These are phyloP conservation scores for Aspergillus asperescens DNA, from an alignment of 495 filamentous ascomycete genomes.

Conservation along the genomic window DNA sequence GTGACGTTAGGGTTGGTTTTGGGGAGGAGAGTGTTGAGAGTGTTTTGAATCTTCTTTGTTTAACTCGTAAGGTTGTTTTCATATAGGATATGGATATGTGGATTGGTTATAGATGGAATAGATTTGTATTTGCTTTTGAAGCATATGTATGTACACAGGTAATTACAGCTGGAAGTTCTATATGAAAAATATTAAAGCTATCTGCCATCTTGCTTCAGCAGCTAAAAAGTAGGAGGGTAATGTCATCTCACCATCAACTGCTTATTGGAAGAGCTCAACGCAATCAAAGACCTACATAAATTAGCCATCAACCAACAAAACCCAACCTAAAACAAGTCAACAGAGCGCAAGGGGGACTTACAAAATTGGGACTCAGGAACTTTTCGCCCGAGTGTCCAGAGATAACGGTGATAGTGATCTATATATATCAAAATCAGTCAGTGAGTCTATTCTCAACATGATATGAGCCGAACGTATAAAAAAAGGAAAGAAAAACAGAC, in stretches of 20 bases:
- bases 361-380: constrained; percentile 57
- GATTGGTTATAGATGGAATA: too few relatives aligned
- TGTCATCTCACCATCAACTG: too few relatives aligned
- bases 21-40: constrained; percentile 9
- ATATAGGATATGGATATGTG: too few relatives aligned
- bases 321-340: not conserved
- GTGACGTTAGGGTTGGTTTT: constrained; percentile 4
- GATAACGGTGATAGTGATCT: constrained; percentile 53
- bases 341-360: constrained; percentile 31
- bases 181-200: too few relatives aligned
- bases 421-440: not conserved
- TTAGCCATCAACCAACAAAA: constrained; percentile 3
- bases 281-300: constrained; percentile 49
- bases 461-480: not conserved
- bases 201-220: too few relatives aligned
- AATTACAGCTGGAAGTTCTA: too few relatives aligned
- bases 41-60: too few relatives aligned
- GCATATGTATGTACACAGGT: too few relatives aligned
- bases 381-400: constrained; percentile 52
- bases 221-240: too few relatives aligned
- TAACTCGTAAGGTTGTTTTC: too few relatives aligned
- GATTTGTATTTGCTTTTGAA: too few relatives aligned
- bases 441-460: not conserved
- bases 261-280: constrained; percentile 47
- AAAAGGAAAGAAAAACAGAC: constrained; percentile 17